Percentiles rank a stretch among this genome's conserved stretches.
phyloP scores from a whole-genome alignment of 106 monocot genomes.

The Dendrobium officinale region DNA sequence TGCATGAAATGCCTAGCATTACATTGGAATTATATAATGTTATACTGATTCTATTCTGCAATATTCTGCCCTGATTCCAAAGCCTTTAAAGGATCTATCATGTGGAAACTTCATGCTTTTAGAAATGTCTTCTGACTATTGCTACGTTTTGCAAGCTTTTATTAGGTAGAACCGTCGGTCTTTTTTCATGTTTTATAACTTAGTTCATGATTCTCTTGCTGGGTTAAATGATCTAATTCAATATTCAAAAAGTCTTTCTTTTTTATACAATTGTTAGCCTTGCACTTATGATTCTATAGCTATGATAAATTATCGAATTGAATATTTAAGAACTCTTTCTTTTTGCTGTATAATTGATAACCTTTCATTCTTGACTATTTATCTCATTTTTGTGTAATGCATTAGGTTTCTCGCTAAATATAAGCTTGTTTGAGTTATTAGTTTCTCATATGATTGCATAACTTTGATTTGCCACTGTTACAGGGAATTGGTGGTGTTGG shows the following conservation, averaged over 20 bases:
- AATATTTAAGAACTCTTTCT: not conserved
- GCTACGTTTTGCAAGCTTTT: too few relatives aligned
- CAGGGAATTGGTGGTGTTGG: constrained; percentile 99
- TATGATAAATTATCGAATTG: too few relatives aligned
- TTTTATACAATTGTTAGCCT: not conserved
- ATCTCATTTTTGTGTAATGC: not conserved
- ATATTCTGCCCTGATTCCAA: not conserved
- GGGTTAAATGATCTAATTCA: not conserved
- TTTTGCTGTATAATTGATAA: not conserved
- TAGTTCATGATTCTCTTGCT: not conserved
- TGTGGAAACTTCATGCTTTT: not conserved
- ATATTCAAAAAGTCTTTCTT: not conserved
- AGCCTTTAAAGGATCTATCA: not conserved
- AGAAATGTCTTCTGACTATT: not conserved
- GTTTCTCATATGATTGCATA: not conserved
- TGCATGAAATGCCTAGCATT: not conserved
- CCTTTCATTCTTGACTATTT: not conserved
- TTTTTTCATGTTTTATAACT: not conserved
- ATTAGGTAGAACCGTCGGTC: not conserved
- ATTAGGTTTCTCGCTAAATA: not conserved
- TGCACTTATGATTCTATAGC: not conserved
- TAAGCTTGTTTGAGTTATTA: not conserved
- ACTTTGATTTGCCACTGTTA: not conserved
- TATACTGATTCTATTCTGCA: constrained; percentile 1
- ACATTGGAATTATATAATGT: not conserved